Evolutionary conservation across 331 rosid species (phyloP).

Genomic region (Pyracantha coccinea): DNA sequence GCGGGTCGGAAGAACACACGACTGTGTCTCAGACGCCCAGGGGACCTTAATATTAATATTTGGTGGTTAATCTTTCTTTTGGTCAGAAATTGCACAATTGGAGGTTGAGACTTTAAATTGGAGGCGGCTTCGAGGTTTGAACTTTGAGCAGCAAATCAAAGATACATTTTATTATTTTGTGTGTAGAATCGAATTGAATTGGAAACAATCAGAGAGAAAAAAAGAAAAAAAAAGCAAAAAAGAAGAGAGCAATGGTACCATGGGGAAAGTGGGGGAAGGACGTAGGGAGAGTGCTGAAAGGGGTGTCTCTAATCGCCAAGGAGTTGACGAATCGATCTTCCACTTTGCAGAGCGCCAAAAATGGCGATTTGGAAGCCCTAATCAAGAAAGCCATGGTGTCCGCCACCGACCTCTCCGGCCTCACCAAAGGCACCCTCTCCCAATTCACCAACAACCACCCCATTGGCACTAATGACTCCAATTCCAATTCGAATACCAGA

Average conservation of each 20-base stretch:
- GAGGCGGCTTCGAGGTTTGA: no score
- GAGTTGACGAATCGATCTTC: slow-evolving; percentile 43
- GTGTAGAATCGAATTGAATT: no score
- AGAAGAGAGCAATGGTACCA: not conserved
- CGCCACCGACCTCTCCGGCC: slow-evolving; percentile 63
- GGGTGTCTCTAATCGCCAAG: slow-evolving; percentile 55
- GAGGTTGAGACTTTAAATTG: no score
- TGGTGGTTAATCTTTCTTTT: no score
- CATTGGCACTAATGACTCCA: slow-evolving; percentile 1
- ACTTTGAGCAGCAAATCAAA: no score
- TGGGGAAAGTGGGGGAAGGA: slow-evolving; percentile 21
- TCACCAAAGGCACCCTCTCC: slow-evolving; percentile 55
- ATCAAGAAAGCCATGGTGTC: slow-evolving; percentile 42
- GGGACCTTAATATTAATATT: no score
- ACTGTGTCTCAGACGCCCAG: no score
- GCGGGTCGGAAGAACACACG: no score
- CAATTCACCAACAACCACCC: slow-evolving; percentile 6
- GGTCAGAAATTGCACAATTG: no score
- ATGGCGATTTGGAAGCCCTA: slow-evolving; percentile 29
- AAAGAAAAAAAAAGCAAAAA: no score
- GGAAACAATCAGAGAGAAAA: no score
- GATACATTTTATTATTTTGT: no score
- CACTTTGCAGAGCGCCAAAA: slow-evolving; percentile 22
- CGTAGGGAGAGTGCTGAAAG: slow-evolving; percentile 39
- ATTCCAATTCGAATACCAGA: not conserved